Evolutionary conservation across 2,329 filamentous ascomycete species (phyloP), one percentile per base, ranked within the genome.

Genomic region (Colletotrichum lini): DNA sequence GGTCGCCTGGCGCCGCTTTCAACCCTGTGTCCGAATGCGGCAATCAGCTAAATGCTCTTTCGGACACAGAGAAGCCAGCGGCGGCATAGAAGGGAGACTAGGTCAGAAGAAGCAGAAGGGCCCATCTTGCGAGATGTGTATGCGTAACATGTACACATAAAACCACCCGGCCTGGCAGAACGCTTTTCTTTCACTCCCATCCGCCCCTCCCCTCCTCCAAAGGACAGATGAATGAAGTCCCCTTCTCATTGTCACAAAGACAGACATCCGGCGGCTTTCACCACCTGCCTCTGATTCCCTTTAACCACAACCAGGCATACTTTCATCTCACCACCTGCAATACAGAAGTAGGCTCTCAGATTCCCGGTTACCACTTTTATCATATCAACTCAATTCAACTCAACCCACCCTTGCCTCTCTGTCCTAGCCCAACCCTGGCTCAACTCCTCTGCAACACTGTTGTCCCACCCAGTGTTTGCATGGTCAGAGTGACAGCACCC

Each of bases 11-110:
- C 70, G 70, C 67, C 67, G 70, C 67, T 72, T 73, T 65, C 71
- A 65, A 70, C 58, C 57, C 64, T 56, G 54, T 42, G 45, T 52
- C 73, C 73, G 73, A 72, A 74, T 73, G 67, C 73, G 72, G 73
- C 73, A 74, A 67, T 61, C 59, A 56, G 72, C 73, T 73, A 73
- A 67, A 71, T 71, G 64, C 71, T 63, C 72, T 71, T 73, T 73
- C 67, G 70, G 72, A 64, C 70, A 30, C 59, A 52, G 64, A 74
- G 70, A 73, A 73, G 62, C 72, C 72, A 73, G 21, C 60, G 70
- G 59, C 60, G 50, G 65, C 72, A 65, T 61, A 58, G 53, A 49
- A 54, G 60, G 23, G 62, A 67, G 70, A 42, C 72, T 71, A 72
- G 40, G 42, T 62, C 50, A 47, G 50, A 56, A 72, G 44, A 69